Base-by-base conservation (phyloP, 495 filamentous ascomycete species). In the Podospora anserina region DNA sequence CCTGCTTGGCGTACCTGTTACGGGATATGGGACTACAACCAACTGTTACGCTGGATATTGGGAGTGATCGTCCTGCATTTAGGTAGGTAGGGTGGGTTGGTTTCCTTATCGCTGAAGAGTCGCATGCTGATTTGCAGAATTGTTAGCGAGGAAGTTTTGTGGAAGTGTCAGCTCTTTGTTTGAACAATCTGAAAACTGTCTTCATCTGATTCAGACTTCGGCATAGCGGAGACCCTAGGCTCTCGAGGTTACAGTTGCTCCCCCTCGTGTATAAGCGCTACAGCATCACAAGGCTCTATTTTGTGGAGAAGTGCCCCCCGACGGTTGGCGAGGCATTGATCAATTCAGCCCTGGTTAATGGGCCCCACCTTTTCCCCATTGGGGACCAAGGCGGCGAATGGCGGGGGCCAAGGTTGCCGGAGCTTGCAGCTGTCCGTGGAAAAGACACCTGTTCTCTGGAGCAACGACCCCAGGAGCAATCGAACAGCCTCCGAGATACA, bases 361-460 rank as follows among this genome's bases (percentile, higher is more conserved):
- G 32, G 61, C 63, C 67, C 69, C 64, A 66, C 63, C 62, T 30
- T 61, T 61, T 54, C 58, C 63, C 67, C 60, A 58, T 60, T 66
- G 34, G 19, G 63, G 64, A 7, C 20, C 66, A 66, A 39, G 66
- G 63, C 66, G 49, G 34, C 63, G 39, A 49, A 27, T 19, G 55
- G 69, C 23, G 23, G 23, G 20, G 23, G 23, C 70, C 70, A 72
- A 68, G 65, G 55, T 66, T 68, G 34, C 63, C 64, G 44, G 61
- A 62, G 54, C 60, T 44, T 63, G 28, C 49, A 59, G 57, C 44
- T 18, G 63, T 32, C 30, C 4, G 7, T n/a, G 66, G 74, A 78
- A 73, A 75, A 76, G 74, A 75, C 72, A 75, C 72, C 74, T 78
- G 72, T 78, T 76, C 74, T 66, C 72, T 71, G 66, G 65, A 70